phyloP scores from a whole-genome alignment of 768 basidiomycete species.

The Candolleomyces aberdarensis region DNA sequence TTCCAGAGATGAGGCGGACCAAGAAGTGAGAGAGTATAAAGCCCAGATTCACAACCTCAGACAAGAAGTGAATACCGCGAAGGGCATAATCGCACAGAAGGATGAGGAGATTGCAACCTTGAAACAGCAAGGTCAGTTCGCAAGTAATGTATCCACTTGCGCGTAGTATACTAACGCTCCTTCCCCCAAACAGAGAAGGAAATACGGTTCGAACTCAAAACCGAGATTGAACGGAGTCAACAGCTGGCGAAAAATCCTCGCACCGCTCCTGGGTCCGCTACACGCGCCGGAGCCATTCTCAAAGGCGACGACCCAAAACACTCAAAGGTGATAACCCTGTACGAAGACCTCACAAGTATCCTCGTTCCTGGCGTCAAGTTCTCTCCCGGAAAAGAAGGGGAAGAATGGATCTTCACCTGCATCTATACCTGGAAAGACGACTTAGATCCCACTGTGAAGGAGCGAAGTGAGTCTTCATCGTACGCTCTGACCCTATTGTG shows the following conservation, averaged over 20 bases:
- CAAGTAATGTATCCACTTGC: background rate
- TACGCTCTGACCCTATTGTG: background rate
- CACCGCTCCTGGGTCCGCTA: conserved; percentile 36
- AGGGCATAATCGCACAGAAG: conserved; percentile 37
- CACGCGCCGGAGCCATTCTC: conserved; percentile 29
- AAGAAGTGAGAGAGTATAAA: conserved; percentile 42
- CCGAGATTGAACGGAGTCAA: conserved; percentile 58
- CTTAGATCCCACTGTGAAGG: conserved; percentile 19
- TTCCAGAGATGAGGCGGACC: conserved; percentile 70
- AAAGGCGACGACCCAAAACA: conserved; percentile 54
- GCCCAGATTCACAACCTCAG: conserved; percentile 43
- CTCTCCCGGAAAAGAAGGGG: conserved; percentile 36
- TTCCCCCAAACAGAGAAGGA: conserved; percentile 41
- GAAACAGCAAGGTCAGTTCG: conserved; percentile 43
- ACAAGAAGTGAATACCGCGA: conserved; percentile 39
- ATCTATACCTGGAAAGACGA: conserved; percentile 55
- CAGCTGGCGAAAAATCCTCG: conserved; percentile 40
- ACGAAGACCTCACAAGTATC: conserved; percentile 85
- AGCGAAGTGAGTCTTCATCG: conserved; percentile 34
- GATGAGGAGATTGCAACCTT: conserved; percentile 46
- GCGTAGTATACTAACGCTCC: background rate
- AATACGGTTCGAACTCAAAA: conserved; percentile 51
- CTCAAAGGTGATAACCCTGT: conserved; percentile 62
- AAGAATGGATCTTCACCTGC: conserved; percentile 65
- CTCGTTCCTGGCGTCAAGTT: conserved; percentile 61